Conservation (phyloP, 2,329 filamentous ascomycete genomes). For the Periconia sp. region DNA sequence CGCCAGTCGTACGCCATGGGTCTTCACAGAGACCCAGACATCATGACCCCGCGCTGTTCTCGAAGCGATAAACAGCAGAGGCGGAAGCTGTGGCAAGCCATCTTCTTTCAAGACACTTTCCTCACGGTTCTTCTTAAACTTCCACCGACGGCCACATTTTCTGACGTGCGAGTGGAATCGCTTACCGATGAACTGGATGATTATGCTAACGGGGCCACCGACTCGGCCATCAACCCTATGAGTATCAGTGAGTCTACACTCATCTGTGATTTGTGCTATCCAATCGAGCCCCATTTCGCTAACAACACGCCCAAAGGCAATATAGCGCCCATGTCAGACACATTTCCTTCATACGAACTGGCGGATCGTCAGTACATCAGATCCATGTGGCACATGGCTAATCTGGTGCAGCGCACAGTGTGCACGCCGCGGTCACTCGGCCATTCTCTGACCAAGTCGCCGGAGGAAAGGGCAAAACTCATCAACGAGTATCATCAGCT, state of each 20-base stretch:
- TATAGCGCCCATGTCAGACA: constrained; percentile 45
- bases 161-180: constrained; percentile 75
- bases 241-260: constrained; percentile 41
- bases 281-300: not conserved
- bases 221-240: constrained; percentile 54
- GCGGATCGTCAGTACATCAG: constrained; percentile 61
- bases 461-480: constrained; percentile 69
- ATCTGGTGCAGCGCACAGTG: constrained; percentile 75
- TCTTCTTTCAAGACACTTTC: constrained; percentile 79
- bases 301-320: constrained; percentile 23
- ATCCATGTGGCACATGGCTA: constrained; percentile 77
- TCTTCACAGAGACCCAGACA: constrained; percentile 75
- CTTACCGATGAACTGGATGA: constrained; percentile 67
- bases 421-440: constrained; percentile 74
- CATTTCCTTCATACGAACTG: constrained; percentile 43
- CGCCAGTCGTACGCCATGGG: constrained; percentile 82
- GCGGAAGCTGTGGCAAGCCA: constrained; percentile 79
- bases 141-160: constrained; percentile 76
- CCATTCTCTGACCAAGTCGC: constrained; percentile 69
- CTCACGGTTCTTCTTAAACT: constrained; percentile 76
- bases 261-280: not conserved
- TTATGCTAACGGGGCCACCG: constrained; percentile 34
- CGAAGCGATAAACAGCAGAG: constrained; percentile 76
- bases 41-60: constrained; percentile 66
- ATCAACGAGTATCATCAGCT: constrained; percentile 70